Conservation (phyloP, 2,329 filamentous ascomycete species). For the Diaporthe sp. region DNA sequence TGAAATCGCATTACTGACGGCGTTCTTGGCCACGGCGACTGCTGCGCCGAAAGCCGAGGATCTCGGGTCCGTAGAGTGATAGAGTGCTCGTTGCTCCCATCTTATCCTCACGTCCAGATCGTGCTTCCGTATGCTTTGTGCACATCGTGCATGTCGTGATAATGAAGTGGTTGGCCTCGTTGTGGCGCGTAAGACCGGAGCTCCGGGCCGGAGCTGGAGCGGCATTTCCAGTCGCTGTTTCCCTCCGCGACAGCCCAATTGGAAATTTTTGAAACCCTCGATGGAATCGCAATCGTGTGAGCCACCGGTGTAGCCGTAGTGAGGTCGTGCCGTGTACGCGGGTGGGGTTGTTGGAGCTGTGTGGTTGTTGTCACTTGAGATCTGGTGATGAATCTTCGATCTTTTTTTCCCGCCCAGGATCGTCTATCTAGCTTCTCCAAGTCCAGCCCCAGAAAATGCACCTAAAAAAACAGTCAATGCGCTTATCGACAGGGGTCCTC, state of each 20-base stretch:
- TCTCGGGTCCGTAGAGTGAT: conserved; percentile 57
- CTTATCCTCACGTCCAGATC: conserved; percentile 47
- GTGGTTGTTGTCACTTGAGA: not conserved
- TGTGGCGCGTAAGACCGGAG: conserved; percentile 59
- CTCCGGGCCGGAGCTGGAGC: conserved; percentile 65
- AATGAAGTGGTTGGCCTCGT: conserved; percentile 45
- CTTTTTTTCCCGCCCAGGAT: conserved; percentile 28
- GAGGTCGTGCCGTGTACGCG: not conserved
- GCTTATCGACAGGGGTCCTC: conserved; percentile 22
- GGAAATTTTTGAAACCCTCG: conserved; percentile 36
- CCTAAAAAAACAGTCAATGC: conserved; percentile 9
- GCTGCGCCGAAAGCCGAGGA: conserved; percentile 81
- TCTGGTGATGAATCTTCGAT: conserved; percentile 31
- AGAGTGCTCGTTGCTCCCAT: conserved; percentile 44
- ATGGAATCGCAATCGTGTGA: conserved; percentile 34
- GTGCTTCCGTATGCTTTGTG: conserved; percentile 49
- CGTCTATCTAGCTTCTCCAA: conserved; percentile 24
- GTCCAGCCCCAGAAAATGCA: not conserved
- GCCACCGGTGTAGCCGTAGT: not conserved
- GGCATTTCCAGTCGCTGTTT: conserved; percentile 45
- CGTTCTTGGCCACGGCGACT: conserved; percentile 75
- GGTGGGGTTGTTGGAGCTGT: conserved; percentile 23
- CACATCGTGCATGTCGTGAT: conserved; percentile 51
- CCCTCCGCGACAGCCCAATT: conserved; percentile 46
- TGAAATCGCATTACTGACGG: conserved; percentile 75